A percentile compares a stretch with the other conserved stretches of the same genome.
These are phyloP conservation scores for Mortierella alpina DNA, from an alignment of 192 early-diverging fungal genomes.

Conservation along the genomic window DNA sequence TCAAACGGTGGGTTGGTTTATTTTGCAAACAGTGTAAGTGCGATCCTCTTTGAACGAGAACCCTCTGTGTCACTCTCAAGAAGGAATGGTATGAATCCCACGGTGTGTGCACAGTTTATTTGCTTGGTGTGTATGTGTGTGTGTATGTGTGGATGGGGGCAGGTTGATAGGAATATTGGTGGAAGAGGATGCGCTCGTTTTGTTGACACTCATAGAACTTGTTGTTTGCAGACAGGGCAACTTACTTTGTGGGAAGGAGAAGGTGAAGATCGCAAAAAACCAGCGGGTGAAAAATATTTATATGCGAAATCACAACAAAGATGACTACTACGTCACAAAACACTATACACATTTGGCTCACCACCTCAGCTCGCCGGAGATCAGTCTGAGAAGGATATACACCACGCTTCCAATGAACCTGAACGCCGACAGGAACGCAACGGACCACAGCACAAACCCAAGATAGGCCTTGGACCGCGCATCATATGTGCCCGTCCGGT, in stretches of 20 bases:
- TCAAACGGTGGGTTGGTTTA: slow-evolving; percentile 31
- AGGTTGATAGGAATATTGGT: neutral
- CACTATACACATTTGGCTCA: slow-evolving; percentile 5
- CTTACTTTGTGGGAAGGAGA: slow-evolving; percentile 10
- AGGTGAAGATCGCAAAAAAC: slow-evolving; percentile 7
- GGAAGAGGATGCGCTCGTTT: neutral
- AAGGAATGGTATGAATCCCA: slow-evolving; percentile 33
- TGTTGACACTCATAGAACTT: neutral
- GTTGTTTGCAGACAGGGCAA: neutral
- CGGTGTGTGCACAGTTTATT: slow-evolving; percentile 45
- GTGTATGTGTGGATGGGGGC: neutral
- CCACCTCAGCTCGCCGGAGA: slow-evolving; percentile 55
- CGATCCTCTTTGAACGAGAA: slow-evolving; percentile 31
- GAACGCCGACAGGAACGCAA: slow-evolving; percentile 75
- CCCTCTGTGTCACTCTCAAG: slow-evolving; percentile 43
- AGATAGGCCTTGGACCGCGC: slow-evolving; percentile 67
- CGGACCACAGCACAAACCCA: slow-evolving; percentile 89
- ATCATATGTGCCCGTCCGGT: slow-evolving; percentile 36
- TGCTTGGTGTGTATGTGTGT: slow-evolving; percentile 16
- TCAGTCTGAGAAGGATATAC: slow-evolving; percentile 70
- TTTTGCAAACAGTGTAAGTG: slow-evolving; percentile 44
- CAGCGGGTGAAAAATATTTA: neutral
- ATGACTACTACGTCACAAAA: neutral
- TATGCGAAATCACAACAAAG: neutral
- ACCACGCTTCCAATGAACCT: slow-evolving; percentile 77